Conservation (phyloP, 345 rosid genomes). For the Xanthoceras sorbifolium region DNA sequence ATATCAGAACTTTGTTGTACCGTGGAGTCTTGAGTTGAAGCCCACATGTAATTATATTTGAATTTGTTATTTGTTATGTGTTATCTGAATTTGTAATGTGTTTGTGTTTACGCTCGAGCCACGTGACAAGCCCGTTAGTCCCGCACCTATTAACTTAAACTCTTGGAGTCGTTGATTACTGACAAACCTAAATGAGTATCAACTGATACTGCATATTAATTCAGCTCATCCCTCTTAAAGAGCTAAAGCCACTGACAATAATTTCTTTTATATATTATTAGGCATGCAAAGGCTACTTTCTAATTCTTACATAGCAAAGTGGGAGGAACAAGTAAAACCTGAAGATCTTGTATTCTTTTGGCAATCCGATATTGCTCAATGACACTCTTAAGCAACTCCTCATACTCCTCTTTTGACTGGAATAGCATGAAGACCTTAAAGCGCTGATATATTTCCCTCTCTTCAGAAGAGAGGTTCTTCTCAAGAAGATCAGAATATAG, state of each 20-base stretch:
- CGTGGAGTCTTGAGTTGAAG: too few relatives aligned
- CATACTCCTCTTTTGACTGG: conserved; percentile 88
- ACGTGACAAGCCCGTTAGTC: too few relatives aligned
- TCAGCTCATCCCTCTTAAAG: background rate
- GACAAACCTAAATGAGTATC: background rate
- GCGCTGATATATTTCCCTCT: conserved; percentile 62
- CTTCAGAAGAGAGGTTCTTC: conserved; percentile 66
- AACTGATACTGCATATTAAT: background rate
- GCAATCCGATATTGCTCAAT: conserved; percentile 69
- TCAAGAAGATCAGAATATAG: conserved; percentile 72
- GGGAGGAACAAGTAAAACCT: conserved; percentile 51
- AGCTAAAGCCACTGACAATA: background rate
- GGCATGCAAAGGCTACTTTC: conserved; percentile 2
- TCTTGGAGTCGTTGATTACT: too few relatives aligned
- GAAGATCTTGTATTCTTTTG: conserved; percentile 81
- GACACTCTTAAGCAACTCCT: conserved; percentile 62
- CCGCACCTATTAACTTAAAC: too few relatives aligned
- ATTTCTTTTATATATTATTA: background rate
- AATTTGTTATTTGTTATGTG: too few relatives aligned
- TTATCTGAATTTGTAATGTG: too few relatives aligned
- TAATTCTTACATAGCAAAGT: background rate
- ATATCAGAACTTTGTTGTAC: too few relatives aligned
- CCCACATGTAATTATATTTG: too few relatives aligned
- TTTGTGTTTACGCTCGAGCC: too few relatives aligned
- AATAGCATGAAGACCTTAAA: conserved; percentile 82